Evolutionary conservation across 75 land plant genomes (phyloP).

Genomic region (Pinus albicaulis): DNA sequence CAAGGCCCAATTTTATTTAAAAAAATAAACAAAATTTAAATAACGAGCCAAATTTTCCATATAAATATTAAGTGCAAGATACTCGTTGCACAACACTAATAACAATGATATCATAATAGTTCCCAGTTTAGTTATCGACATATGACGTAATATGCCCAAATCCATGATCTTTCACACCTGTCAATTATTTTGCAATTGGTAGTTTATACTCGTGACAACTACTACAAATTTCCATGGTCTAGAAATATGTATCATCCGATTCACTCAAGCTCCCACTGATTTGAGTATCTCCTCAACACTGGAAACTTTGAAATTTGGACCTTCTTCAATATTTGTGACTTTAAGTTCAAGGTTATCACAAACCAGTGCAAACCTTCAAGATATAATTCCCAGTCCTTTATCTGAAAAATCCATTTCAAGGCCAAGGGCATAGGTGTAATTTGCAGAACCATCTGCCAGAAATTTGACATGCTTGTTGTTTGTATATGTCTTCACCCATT

Average conservation of each 20-base stretch:
- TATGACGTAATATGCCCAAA: background rate
- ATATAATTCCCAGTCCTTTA: slow-evolving; percentile 79
- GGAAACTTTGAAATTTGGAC: slow-evolving; percentile 71
- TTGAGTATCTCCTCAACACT: slow-evolving; percentile 85
- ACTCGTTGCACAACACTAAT: background rate
- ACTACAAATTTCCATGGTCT: background rate
- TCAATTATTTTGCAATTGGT: background rate
- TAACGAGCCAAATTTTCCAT: no score
- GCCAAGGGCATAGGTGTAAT: slow-evolving; percentile 72
- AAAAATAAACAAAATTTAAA: no score
- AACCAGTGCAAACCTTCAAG: slow-evolving; percentile 74
- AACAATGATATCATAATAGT: background rate
- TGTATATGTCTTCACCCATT: slow-evolving; percentile 85
- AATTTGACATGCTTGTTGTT: slow-evolving; percentile 68
- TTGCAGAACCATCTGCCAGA: slow-evolving; percentile 87
- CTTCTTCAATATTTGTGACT: slow-evolving; percentile 80
- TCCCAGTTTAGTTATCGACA: background rate
- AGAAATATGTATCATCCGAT: background rate
- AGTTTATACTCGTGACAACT: background rate
- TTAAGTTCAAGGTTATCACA: slow-evolving; percentile 78
- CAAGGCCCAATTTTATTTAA: no score
- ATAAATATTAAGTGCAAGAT: background rate
- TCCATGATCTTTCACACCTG: background rate
- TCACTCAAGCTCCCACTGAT: slow-evolving; percentile 20
- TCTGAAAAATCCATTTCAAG: slow-evolving; percentile 85